Percentiles rank a stretch among this genome's conserved stretches.
Conservation (phyloP, 768 basidiomycete species). For the Amanita subjunquillea region DNA sequence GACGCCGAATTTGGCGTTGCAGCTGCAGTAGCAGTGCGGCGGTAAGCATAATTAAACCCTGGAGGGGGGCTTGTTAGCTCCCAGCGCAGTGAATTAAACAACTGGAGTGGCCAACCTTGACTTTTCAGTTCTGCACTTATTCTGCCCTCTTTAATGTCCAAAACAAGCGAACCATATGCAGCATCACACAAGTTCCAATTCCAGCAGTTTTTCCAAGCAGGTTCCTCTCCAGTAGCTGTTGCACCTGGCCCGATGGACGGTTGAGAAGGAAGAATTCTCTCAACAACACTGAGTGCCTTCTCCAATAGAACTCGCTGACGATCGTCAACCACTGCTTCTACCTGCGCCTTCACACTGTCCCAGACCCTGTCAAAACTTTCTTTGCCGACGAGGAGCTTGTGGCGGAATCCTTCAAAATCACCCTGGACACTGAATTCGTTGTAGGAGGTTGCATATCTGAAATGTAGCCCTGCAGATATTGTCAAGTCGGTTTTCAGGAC, state of each 20-base stretch:
- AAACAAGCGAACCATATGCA: slow-evolving; percentile 77
- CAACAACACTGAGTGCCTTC: slow-evolving; percentile 80
- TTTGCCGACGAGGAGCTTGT: slow-evolving; percentile 69
- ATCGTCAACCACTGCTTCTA: slow-evolving; percentile 86
- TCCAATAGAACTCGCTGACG: slow-evolving; percentile 80
- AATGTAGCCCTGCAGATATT: slow-evolving; percentile 90
- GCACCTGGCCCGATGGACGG: slow-evolving; percentile 36
- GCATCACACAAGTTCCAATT: slow-evolving; percentile 98
- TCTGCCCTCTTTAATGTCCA: slow-evolving; percentile 87
- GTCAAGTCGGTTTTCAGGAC: slow-evolving; percentile 92
- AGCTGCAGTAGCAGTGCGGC: slow-evolving; percentile 54
- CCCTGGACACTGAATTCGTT: slow-evolving; percentile 93
- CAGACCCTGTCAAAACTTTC: slow-evolving; percentile 87
- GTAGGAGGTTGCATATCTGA: slow-evolving; percentile 93
- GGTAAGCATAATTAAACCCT: slow-evolving; percentile 97
- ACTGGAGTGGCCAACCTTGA: slow-evolving; percentile 48
- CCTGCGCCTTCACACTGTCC: slow-evolving; percentile 86
- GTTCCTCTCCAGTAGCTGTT: slow-evolving; percentile 64
- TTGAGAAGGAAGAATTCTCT: slow-evolving; percentile 58
- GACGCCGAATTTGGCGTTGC: slow-evolving; percentile 52
- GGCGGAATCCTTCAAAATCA: slow-evolving; percentile 81
- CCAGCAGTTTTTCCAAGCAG: slow-evolving; percentile 99
- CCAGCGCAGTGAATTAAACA: background rate
- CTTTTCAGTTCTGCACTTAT: slow-evolving; percentile 89
- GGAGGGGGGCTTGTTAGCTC: background rate